Evolutionary conservation across 345 rosid species (phyloP).

Genomic region (Theobroma cacao): DNA sequence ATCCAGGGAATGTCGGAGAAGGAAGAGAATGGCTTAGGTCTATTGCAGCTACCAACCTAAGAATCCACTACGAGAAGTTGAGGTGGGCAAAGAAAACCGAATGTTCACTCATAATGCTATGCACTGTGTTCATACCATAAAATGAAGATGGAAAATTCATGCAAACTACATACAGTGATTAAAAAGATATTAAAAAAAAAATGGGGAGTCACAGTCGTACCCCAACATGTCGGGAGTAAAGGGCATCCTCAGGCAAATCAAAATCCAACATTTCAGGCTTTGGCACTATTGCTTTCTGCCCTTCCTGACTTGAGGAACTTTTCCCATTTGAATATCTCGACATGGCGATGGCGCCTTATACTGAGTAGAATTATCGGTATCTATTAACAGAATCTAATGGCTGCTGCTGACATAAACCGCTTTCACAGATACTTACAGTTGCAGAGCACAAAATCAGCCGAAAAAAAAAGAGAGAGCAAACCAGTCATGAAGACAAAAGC

Average conservation of each 20-base stretch:
- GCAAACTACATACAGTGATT: background rate
- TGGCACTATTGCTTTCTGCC: slow-evolving; percentile 28
- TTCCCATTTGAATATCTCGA: slow-evolving; percentile 17
- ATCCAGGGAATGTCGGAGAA: background rate
- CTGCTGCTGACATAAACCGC: background rate
- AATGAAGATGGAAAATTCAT: background rate
- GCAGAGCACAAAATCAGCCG: background rate
- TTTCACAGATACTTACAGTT: background rate
- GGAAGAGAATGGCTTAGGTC: background rate
- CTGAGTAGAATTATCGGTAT: background rate
- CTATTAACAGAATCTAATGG: too few relatives aligned
- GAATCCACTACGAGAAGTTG: background rate
- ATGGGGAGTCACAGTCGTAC: slow-evolving; percentile 26
- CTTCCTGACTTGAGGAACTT: slow-evolving; percentile 31
- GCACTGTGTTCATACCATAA: background rate
- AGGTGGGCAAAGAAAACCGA: background rate
- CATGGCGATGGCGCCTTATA: background rate
- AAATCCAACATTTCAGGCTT: slow-evolving; percentile 65
- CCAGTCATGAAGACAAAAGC: background rate
- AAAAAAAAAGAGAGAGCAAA: background rate
- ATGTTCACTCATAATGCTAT: background rate
- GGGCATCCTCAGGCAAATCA: slow-evolving; percentile 42
- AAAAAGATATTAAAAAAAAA: background rate
- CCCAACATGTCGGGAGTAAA: slow-evolving; percentile 36
- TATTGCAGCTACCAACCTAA: background rate